These are phyloP conservation scores for Odontarrhena argentea DNA, from an alignment of 345 rosid species.

Conservation along the genomic window DNA sequence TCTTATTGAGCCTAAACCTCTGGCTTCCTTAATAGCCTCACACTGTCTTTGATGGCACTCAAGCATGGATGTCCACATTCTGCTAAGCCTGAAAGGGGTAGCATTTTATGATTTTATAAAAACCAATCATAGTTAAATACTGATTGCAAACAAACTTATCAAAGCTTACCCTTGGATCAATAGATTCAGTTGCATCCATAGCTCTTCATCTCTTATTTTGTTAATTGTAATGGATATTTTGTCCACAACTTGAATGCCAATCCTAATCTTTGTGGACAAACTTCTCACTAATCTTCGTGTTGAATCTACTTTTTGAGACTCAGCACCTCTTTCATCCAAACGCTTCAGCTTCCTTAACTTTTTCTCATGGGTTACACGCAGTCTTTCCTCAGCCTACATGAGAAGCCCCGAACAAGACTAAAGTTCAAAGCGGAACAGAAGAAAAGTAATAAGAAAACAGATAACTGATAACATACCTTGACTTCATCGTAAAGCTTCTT, in stretches of 20 bases:
- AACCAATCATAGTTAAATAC: background rate
- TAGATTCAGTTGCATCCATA: slow-evolving; percentile 79
- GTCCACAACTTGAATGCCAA: slow-evolving; percentile 82
- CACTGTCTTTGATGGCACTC: slow-evolving; percentile 81
- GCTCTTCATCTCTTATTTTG: slow-evolving; percentile 89
- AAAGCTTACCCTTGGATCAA: slow-evolving; percentile 73
- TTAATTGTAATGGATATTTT: slow-evolving; percentile 70
- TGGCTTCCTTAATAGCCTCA: slow-evolving; percentile 63
- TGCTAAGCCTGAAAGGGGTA: slow-evolving; percentile 56
- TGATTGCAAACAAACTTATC: background rate
- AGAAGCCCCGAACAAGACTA: slow-evolving; percentile 14
- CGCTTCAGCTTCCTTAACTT: slow-evolving; percentile 67
- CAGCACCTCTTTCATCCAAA: slow-evolving; percentile 78
- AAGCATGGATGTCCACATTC: slow-evolving; percentile 88
- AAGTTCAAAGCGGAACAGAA: slow-evolving; percentile 12
- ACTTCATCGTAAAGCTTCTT: slow-evolving; percentile 87
- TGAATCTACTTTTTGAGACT: slow-evolving; percentile 57
- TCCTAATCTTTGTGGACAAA: slow-evolving; percentile 74
- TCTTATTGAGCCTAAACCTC: slow-evolving; percentile 55
- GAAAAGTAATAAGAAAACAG: background rate
- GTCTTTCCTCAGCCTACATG: slow-evolving; percentile 79
- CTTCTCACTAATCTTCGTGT: slow-evolving; percentile 56
- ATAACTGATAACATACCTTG: slow-evolving; percentile 53
- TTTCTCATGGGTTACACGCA: slow-evolving; percentile 69
- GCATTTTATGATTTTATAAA: background rate